Evolutionary conservation across 768 basidiomycete species (phyloP).

Genomic region (Exidia glandulosa): DNA sequence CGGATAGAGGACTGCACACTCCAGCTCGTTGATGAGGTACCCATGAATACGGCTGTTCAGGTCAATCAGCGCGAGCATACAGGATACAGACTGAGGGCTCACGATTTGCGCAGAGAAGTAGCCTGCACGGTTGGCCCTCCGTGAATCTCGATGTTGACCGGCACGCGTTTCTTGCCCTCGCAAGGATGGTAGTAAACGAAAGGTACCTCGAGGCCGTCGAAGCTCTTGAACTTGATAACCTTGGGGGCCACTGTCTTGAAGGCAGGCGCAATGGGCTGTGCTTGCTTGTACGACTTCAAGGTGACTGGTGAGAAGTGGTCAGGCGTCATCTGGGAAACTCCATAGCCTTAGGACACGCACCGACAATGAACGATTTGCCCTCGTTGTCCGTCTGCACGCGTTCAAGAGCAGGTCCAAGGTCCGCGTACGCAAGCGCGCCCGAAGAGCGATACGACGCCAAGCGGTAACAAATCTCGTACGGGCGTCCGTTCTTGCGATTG

Average conservation of each 20-base stretch:
- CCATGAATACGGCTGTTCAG: constrained; percentile 19
- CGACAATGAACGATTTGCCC: constrained; percentile 17
- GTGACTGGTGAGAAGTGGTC: constrained; percentile 6
- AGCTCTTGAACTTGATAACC: constrained; percentile 28
- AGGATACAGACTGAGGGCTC: constrained; percentile 3
- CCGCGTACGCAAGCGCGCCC: constrained; percentile 21
- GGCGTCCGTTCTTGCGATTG: constrained; percentile 23
- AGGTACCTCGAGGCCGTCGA: constrained; percentile 30
- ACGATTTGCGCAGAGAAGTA: constrained; percentile 24
- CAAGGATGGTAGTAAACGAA: constrained; percentile 32
- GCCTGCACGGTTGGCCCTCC: constrained; percentile 30
- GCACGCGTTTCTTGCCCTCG: constrained; percentile 15
- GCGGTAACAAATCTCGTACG: constrained; percentile 21
- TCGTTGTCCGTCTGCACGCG: constrained; percentile 12
- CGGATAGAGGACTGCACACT: constrained; percentile 30
- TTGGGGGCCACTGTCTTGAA: constrained; percentile 20
- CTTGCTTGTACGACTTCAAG: constrained; percentile 23
- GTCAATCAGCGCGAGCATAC: background rate
- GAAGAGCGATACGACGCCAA: constrained; percentile 23
- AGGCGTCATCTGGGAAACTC: background rate
- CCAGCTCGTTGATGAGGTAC: constrained; percentile 32
- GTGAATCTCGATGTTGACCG: constrained; percentile 28
- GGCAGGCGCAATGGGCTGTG: constrained; percentile 17
- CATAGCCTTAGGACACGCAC: no score
- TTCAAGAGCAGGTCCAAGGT: constrained; percentile 16